These are phyloP conservation scores for Pseudogymnoascus sp. DNA, from an alignment of 2,329 filamentous ascomycete species.

Conservation along the genomic window DNA sequence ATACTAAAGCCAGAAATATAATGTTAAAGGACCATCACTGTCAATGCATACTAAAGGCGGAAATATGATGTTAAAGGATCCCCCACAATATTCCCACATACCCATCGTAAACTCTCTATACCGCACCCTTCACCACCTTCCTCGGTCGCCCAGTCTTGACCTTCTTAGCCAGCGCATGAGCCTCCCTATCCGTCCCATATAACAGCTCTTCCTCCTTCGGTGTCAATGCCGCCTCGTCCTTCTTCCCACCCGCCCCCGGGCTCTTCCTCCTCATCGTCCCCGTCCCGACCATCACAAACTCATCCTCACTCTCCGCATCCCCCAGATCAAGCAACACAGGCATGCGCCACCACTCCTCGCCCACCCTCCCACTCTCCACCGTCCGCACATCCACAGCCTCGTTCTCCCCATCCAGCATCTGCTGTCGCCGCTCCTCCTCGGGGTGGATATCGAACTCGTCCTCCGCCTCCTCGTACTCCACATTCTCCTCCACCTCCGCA, in stretches of 20 bases:
- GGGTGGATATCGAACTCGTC: slow-evolving; percentile 98
- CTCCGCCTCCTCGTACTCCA: slow-evolving; percentile 90
- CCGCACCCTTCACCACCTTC: background rate
- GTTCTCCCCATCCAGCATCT: slow-evolving; percentile 83
- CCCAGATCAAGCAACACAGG: slow-evolving; percentile 89
- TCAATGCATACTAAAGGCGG: background rate
- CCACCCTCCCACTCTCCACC: slow-evolving; percentile 57
- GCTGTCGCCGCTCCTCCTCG: slow-evolving; percentile 86
- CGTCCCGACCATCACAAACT: slow-evolving; percentile 60
- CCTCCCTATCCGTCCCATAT: background rate
- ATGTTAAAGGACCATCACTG: background rate
- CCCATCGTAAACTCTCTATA: background rate
- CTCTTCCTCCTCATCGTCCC: slow-evolving; percentile 86
- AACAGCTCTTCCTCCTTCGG: background rate
- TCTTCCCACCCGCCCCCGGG: slow-evolving; percentile 65
- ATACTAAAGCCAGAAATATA: background rate
- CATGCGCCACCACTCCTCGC: slow-evolving; percentile 69
- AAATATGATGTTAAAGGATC: background rate
- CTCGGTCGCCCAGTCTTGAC: background rate
- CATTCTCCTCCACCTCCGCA: slow-evolving; percentile 94
- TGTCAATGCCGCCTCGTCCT: slow-evolving; percentile 35
- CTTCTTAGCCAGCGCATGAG: background rate
- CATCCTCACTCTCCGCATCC: slow-evolving; percentile 92
- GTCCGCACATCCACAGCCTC: slow-evolving; percentile 82
- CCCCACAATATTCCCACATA: background rate